Evolutionary conservation across 108 stramenopile genomes (phyloP).

Genomic region (Cyclotella sp.): DNA sequence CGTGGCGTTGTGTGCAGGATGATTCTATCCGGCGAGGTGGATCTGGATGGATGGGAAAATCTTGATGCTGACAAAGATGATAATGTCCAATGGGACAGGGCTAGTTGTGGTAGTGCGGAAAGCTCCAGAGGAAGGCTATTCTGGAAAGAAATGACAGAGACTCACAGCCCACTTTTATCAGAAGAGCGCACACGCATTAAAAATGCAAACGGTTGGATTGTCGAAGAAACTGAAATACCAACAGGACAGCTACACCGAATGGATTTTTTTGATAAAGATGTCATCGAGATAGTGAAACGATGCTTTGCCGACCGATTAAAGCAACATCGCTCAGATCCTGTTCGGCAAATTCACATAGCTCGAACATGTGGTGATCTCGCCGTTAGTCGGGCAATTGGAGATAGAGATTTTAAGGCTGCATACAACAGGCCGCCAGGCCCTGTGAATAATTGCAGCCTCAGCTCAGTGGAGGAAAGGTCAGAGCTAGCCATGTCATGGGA

Average conservation of each 20-base stretch:
- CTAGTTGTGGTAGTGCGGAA: slow-evolving; percentile 21
- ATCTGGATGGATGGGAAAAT: slow-evolving; percentile 33
- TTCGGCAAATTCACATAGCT: slow-evolving; percentile 71
- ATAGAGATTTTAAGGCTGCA: slow-evolving; percentile 82
- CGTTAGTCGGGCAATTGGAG: slow-evolving; percentile 85
- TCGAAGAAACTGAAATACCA: slow-evolving; percentile 75
- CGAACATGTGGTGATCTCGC: slow-evolving; percentile 86
- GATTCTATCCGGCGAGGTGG: slow-evolving; percentile 28
- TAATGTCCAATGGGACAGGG: slow-evolving; percentile 30
- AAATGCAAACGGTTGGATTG: slow-evolving; percentile 84
- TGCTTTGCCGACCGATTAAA: slow-evolving; percentile 69
- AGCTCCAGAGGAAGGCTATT: slow-evolving; percentile 28
- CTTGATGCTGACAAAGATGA: slow-evolving; percentile 34
- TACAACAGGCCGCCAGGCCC: slow-evolving; percentile 55
- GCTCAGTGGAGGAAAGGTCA: not conserved
- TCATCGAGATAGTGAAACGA: slow-evolving; percentile 73
- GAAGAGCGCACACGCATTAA: slow-evolving; percentile 74
- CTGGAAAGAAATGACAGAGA: slow-evolving; percentile 75
- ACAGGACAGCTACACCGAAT: slow-evolving; percentile 71
- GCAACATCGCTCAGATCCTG: slow-evolving; percentile 69
- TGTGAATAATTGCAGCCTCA: not conserved
- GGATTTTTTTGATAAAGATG: slow-evolving; percentile 77
- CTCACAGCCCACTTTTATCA: slow-evolving; percentile 67
- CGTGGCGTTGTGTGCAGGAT: slow-evolving; percentile 73
- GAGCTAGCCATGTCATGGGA: slow-evolving; percentile 59